Percentiles rank a stretch among this genome's conserved stretches.
These are phyloP conservation scores for Jaltomata sinuosa DNA, from an alignment of 257 asterid genomes.

Conservation along the genomic window DNA sequence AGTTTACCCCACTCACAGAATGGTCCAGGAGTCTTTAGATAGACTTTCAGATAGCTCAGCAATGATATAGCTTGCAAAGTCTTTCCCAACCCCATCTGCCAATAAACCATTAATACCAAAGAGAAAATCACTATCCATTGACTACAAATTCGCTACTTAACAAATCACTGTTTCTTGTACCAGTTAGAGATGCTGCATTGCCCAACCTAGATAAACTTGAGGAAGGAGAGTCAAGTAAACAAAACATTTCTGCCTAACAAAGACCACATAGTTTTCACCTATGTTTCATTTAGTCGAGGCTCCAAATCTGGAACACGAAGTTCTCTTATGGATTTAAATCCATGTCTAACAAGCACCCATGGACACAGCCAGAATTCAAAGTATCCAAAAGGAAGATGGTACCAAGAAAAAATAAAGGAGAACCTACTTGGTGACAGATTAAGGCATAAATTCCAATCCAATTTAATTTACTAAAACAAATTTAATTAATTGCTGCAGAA, in stretches of 20 bases:
- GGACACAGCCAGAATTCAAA: neutral
- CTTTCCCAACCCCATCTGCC: slow-evolving; percentile 94
- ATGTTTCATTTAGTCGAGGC: neutral
- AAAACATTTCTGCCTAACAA: neutral
- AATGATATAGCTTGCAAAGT: slow-evolving; percentile 87
- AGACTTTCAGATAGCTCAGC: slow-evolving; percentile 72
- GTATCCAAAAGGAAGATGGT: neutral
- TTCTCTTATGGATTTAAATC: neutral
- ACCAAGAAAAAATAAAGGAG: neutral
- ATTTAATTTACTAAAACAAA: neutral
- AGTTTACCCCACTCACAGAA: slow-evolving; percentile 52
- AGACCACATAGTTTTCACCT: neutral
- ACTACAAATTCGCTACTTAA: neutral
- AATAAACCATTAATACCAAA: slow-evolving; percentile 9
- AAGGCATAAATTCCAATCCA: neutral
- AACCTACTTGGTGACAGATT: neutral
- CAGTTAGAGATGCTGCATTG: neutral
- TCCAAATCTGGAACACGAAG: neutral
- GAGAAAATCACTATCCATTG: neutral
- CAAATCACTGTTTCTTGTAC: neutral
- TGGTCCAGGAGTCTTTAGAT: slow-evolving; percentile 60
- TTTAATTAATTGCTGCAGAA: neutral
- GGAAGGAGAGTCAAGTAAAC: neutral
- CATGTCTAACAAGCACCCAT: neutral
- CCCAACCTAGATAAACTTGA: neutral